These are phyloP conservation scores for Ganoderma boninense DNA, from an alignment of 1,284 basidiomycete genomes.

Conservation along the genomic window DNA sequence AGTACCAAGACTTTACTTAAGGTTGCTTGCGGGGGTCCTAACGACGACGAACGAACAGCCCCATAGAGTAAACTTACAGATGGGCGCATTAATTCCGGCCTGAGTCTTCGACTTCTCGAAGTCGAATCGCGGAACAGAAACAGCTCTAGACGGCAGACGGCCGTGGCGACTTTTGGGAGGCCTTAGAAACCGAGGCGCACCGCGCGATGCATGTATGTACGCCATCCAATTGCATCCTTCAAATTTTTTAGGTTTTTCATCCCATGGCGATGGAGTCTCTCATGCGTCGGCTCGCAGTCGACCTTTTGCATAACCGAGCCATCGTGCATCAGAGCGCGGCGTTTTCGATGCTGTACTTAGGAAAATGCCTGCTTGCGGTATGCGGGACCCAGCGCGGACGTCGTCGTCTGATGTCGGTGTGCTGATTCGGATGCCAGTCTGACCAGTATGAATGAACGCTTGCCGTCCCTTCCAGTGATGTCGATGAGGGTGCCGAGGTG, in stretches of 20 bases:
- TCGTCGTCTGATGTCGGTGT: background rate
- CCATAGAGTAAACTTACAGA: background rate
- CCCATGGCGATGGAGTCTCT: background rate
- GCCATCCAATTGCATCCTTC: background rate
- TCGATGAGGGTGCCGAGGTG: no score
- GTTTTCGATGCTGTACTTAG: no score
- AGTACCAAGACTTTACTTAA: no score
- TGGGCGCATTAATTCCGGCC: background rate
- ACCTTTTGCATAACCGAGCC: background rate
- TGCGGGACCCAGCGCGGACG: background rate
- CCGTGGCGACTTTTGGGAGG: background rate
- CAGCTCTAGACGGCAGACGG: background rate
- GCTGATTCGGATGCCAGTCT: background rate
- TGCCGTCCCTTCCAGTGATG: no score
- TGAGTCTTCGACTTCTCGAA: background rate
- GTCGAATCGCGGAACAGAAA: background rate
- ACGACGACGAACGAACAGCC: background rate
- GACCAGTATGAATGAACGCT: no score
- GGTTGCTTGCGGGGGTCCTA: background rate
- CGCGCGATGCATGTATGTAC: background rate
- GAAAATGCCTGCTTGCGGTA: background rate
- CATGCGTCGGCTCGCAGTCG: background rate
- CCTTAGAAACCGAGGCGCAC: background rate
- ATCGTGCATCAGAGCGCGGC: background rate
- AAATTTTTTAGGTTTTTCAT: background rate